Evolutionary conservation across 2,329 filamentous ascomycete species (phyloP), one percentile per base, ranked within the genome.

Genomic region (Chrysosporium queenslandicum): DNA sequence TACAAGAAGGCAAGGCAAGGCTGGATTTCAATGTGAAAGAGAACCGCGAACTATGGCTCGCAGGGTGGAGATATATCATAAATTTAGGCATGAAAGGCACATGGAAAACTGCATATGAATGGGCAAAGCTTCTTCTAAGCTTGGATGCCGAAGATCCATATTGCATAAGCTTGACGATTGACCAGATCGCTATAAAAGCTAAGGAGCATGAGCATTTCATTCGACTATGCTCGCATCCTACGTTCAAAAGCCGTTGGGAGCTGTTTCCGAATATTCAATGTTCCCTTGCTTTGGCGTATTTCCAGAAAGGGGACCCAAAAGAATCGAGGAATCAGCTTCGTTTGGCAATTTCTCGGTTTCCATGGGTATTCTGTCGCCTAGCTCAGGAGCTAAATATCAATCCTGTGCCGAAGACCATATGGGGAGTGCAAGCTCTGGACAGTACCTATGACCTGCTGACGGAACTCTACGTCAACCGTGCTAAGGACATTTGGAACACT

Each of bases 11-110:
- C 30, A 82, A 82, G 59, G 90, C 88, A 4, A 79, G 87, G 14
- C 72, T 98, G 8, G 81, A 91, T 63, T 97, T 96, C 64, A 71
- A 77, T 18, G 77, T 87, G 34, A 83, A 85, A 0, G 90, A 94
- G 66, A 97, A 97, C 66, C 79, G 92, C 40, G 91, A 97, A 66
- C 82, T 98, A 58, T 95, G 87, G 83, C 80, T 97, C 32, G 86
- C 88, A 1, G 86, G 83, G 7, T 94, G 89, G 74, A 82, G 90
- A 59, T 96, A 96, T 62, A 84, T 97, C 61, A 81, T 80, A 60
- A 92, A 87, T 58, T 74, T 98, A 20, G 78, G 88, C 14, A 83
- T 88, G 70, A 91, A 94, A 60, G 89, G 90, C n/a, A 96, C 91
- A 1, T 95, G 88, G 75, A 79, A 89, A 43, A 97, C 92, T 0